phyloP scores from a whole-genome alignment of 2,329 filamentous ascomycete genomes.

The Fusarium drepaniforme region DNA sequence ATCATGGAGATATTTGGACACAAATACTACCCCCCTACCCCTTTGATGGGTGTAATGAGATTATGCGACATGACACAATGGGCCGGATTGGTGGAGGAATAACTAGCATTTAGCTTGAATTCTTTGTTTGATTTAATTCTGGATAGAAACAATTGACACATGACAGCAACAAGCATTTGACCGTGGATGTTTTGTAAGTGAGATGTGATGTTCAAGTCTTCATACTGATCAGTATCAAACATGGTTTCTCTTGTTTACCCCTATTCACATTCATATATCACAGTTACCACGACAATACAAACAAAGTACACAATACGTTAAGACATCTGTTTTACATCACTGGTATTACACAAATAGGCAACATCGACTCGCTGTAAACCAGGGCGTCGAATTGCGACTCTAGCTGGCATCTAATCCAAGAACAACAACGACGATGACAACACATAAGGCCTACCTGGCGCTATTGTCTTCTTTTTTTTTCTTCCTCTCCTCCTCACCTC shows the following conservation, averaged over 20 bases:
- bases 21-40: neutral
- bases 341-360: slow-evolving; percentile 25
- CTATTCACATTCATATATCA: neutral
- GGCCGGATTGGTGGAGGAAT: slow-evolving; percentile 17
- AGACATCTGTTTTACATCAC: slow-evolving; percentile 8
- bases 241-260: neutral
- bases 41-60: slow-evolving; percentile 36
- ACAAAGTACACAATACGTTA: neutral
- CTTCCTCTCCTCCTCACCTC: neutral
- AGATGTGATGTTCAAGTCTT: neutral
- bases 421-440: slow-evolving; percentile 20
- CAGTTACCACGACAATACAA: neutral
- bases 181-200: neutral
- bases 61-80: slow-evolving; percentile 37
- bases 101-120: slow-evolving; percentile 6
- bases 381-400: slow-evolving; percentile 40
- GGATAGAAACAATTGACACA: neutral
- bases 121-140: slow-evolving; percentile 4
- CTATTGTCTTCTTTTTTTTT: slow-evolving; percentile 22
- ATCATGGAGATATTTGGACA: slow-evolving; percentile 5
- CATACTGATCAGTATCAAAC: neutral
- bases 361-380: slow-evolving; percentile 31
- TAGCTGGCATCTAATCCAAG: slow-evolving; percentile 45
- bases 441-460: slow-evolving; percentile 22
- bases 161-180: neutral